Conservation (phyloP, 2,329 filamentous ascomycete species). For the Chalara sp. region DNA sequence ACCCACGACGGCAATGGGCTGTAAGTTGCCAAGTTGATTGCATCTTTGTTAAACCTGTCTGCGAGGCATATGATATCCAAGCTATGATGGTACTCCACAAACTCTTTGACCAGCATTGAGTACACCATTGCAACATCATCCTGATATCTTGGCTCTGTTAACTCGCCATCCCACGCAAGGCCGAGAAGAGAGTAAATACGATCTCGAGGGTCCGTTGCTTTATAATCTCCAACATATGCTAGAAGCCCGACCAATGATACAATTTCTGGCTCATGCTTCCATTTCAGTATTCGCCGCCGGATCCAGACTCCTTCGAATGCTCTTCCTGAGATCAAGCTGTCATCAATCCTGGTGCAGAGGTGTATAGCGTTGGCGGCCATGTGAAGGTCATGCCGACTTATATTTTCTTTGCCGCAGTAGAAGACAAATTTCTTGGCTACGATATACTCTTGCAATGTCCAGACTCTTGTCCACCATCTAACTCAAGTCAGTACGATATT, state of each 20-base stretch:
- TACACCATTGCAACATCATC: constrained; percentile 4
- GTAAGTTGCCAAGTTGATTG: not conserved
- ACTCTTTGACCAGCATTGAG: constrained; percentile 2
- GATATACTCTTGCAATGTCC: constrained; percentile 10
- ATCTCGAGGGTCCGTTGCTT: constrained; percentile 11
- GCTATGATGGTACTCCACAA: constrained; percentile 2
- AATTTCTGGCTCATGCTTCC: not conserved
- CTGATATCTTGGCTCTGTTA: constrained; percentile 6
- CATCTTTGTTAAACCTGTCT: constrained; percentile 2
- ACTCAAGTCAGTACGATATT: no score
- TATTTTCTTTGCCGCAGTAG: constrained; percentile 1
- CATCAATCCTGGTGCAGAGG: constrained; percentile 4
- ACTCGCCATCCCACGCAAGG: constrained; percentile 1
- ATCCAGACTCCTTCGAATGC: constrained; percentile 7
- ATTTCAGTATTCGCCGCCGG: constrained; percentile 3
- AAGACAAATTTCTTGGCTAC: constrained; percentile 5
- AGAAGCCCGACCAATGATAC: constrained; percentile 3
- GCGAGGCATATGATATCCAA: constrained; percentile 10
- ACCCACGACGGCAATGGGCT: constrained; percentile 10
- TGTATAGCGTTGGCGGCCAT: not conserved
- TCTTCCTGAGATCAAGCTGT: constrained; percentile 2
- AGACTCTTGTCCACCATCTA: constrained; percentile 8
- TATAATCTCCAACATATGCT: constrained; percentile 5
- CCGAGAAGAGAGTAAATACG: constrained; percentile 13
- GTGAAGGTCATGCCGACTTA: not conserved